Evolutionary conservation across 371 early-diverging fungal species (phyloP).

Genomic region (Lichtheimia hyalospora): DNA sequence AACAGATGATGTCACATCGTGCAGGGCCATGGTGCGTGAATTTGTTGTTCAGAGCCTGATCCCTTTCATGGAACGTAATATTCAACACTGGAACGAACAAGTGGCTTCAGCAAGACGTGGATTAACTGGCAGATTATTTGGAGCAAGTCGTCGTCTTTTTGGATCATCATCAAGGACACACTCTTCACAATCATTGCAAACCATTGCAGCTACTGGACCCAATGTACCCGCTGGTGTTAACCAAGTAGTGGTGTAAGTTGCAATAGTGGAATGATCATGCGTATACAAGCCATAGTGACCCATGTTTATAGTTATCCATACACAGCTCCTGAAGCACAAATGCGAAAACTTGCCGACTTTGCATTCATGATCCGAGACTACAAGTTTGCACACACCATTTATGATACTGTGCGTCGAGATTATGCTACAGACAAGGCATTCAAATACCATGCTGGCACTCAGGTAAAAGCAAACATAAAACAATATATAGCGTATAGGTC

Average conservation of each 20-base stretch:
- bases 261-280: background rate
- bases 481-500: background rate
- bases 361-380: slow-evolving; percentile 95
- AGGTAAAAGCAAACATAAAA: slow-evolving; percentile 34
- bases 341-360: slow-evolving; percentile 92
- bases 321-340: slow-evolving; percentile 84
- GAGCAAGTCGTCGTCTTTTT: slow-evolving; percentile 81
- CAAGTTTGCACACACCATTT: slow-evolving; percentile 83
- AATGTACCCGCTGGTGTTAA: slow-evolving; percentile 38
- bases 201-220: slow-evolving; percentile 32
- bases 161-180: slow-evolving; percentile 48
- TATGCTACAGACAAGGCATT: slow-evolving; percentile 82
- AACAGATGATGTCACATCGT: slow-evolving; percentile 50
- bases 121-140: slow-evolving; percentile 86
- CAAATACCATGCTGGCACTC: slow-evolving; percentile 83
- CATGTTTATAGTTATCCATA: slow-evolving; percentile 59
- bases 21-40: slow-evolving; percentile 59
- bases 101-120: slow-evolving; percentile 88
- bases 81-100: slow-evolving; percentile 90
- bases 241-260: slow-evolving; percentile 37
- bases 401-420: slow-evolving; percentile 89
- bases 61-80: slow-evolving; percentile 88
- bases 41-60: slow-evolving; percentile 76
- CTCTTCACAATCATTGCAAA: slow-evolving; percentile 38
- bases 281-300: background rate